Conservation (phyloP, 495 filamentous ascomycete species). For the Aspergillus kassunensis region DNA sequence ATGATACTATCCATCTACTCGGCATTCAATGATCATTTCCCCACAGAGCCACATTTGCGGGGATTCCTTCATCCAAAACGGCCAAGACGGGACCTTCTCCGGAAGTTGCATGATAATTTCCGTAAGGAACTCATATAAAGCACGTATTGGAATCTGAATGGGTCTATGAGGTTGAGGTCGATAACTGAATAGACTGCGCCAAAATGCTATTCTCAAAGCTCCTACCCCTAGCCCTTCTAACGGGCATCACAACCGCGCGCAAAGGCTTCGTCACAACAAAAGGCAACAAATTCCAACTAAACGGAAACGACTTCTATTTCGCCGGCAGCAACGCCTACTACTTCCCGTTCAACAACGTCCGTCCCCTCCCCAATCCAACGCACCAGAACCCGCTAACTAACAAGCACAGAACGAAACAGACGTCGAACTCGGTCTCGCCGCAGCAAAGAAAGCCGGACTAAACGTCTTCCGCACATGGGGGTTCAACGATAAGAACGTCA, state of each 20-base stretch:
- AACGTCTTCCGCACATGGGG: slow-evolving; percentile 65
- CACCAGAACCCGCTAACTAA: not conserved
- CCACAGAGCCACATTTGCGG: slow-evolving; percentile 1
- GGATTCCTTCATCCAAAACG: slow-evolving; percentile 2
- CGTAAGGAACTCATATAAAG: not conserved
- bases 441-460: slow-evolving; percentile 46
- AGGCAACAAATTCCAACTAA: slow-evolving; percentile 17
- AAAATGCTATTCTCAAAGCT: not conserved
- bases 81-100: slow-evolving; percentile 12
- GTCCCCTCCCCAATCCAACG: not conserved
- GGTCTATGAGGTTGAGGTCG: too few species aligned
- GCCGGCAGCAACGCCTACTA: slow-evolving; percentile 68
- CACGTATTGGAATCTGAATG: not conserved
- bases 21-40: not conserved
- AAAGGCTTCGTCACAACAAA: slow-evolving; percentile 14
- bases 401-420: slow-evolving; percentile 31
- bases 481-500: slow-evolving; percentile 55
- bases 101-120: not conserved
- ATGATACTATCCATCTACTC: too few species aligned
- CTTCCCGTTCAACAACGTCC: slow-evolving; percentile 52
- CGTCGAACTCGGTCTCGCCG: slow-evolving; percentile 48
- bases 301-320: slow-evolving; percentile 35
- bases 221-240: slow-evolving; percentile 7
- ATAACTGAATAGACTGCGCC: too few species aligned
- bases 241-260: not conserved